These are phyloP conservation scores for Brassica balearica DNA, from an alignment of 441 rosid species.

Conservation along the genomic window DNA sequence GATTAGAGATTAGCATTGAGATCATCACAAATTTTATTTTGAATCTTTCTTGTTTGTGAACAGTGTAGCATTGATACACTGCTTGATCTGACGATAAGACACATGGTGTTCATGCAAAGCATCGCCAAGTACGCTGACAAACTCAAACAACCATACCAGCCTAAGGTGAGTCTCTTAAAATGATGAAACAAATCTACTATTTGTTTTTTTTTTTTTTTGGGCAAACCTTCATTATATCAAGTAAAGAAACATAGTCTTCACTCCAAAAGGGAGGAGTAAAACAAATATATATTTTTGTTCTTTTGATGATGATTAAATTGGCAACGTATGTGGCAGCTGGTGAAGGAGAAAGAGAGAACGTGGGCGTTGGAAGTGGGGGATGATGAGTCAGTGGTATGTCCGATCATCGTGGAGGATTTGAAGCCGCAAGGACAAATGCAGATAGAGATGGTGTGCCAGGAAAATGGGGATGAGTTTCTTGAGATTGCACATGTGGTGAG, in stretches of 20 bases:
- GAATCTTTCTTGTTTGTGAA: constrained; percentile 10
- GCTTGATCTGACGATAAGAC: constrained; percentile 81
- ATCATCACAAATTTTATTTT: constrained; percentile 9
- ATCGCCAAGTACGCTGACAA: constrained; percentile 75
- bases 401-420: constrained; percentile 86
- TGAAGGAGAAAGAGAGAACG: constrained; percentile 59
- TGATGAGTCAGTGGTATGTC: constrained; percentile 65
- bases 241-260: too few species aligned
- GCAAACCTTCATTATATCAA: too few species aligned
- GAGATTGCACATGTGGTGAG: constrained; percentile 82
- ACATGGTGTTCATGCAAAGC: constrained; percentile 92
- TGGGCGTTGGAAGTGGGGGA: constrained; percentile 93
- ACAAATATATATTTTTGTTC: background rate
- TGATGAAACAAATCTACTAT: background rate
- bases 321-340: constrained; percentile 44
- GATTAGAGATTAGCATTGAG: background rate
- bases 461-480: constrained; percentile 65
- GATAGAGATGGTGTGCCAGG: constrained; percentile 94
- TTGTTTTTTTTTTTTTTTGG: background rate
- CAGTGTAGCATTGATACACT: constrained; percentile 91
- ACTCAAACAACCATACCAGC: constrained; percentile 66
- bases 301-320: background rate
- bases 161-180: constrained; percentile 60
- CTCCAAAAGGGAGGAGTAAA: too few species aligned
- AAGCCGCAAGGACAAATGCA: constrained; percentile 76